phyloP scores from a whole-genome alignment of 2,329 filamentous ascomycete species.

The Amylocarpus encephaloides region DNA sequence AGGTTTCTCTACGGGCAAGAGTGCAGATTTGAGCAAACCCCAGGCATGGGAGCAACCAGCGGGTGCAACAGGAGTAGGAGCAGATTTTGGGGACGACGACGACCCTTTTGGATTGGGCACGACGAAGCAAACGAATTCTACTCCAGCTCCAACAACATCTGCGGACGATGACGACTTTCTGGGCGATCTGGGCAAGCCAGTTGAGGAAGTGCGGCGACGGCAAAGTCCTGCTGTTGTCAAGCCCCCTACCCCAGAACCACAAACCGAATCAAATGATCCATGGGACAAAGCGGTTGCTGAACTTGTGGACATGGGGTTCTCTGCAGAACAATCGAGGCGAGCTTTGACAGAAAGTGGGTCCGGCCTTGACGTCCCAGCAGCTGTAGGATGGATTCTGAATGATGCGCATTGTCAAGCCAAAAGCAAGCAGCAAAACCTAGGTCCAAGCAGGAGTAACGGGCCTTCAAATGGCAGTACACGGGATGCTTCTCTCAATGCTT shows the following conservation, averaged over 20 bases:
- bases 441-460: slow-evolving; percentile 17
- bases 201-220: slow-evolving; percentile 53
- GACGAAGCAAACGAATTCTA: slow-evolving; percentile 36
- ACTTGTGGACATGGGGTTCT: slow-evolving; percentile 91
- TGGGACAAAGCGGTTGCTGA: slow-evolving; percentile 80
- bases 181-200: slow-evolving; percentile 57
- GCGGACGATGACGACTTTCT: slow-evolving; percentile 60
- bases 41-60: slow-evolving; percentile 44
- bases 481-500: slow-evolving; percentile 17
- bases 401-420: slow-evolving; percentile 82
- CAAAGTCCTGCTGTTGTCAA: slow-evolving; percentile 28
- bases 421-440: slow-evolving; percentile 56
- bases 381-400: slow-evolving; percentile 83
- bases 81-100: slow-evolving; percentile 55
- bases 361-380: slow-evolving; percentile 74
- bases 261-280: slow-evolving; percentile 44
- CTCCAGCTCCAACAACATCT: slow-evolving; percentile 23
- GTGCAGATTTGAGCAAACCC: slow-evolving; percentile 47
- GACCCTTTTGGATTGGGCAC: slow-evolving; percentile 80
- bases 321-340: slow-evolving; percentile 71
- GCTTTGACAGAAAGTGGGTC: slow-evolving; percentile 76
- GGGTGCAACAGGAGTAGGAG: slow-evolving; percentile 14
- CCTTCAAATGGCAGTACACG: slow-evolving; percentile 25
- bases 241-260: slow-evolving; percentile 17
- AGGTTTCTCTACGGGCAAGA: slow-evolving; percentile 33